Percentiles rank a stretch among this genome's conserved stretches.
Evolutionary conservation across 1,284 basidiomycete genomes (phyloP).

Genomic region (Farysia itapuensis): DNA sequence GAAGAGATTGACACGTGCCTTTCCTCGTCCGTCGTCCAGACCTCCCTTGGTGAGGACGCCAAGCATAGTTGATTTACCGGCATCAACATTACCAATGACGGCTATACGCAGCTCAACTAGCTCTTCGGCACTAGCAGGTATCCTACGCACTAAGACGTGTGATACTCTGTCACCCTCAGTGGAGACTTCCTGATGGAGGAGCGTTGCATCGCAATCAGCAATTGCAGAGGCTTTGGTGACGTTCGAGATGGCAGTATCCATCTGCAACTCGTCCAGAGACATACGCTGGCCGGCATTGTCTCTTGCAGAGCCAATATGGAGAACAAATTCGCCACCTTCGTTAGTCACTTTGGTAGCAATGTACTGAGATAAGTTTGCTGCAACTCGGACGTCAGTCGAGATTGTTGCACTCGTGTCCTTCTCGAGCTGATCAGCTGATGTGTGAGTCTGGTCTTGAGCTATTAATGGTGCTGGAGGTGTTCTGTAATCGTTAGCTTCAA

Average conservation of each 20-base stretch:
- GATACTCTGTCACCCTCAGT: conserved; percentile 16
- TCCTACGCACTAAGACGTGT: conserved; percentile 37
- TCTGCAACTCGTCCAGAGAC: conserved; percentile 25
- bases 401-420: too few relatives aligned
- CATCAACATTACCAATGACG: conserved; percentile 82
- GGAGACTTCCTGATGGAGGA: conserved; percentile 25
- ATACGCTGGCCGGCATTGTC: conserved; percentile 1
- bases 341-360: conserved; percentile 29
- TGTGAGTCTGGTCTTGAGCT: conserved; percentile 1
- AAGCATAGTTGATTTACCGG: conserved; percentile 90
- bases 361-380: conserved; percentile 25
- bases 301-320: conserved; percentile 23
- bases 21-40: conserved; percentile 90
- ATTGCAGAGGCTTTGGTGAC: conserved; percentile 26
- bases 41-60: conserved; percentile 75
- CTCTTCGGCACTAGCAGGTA: conserved; percentile 56
- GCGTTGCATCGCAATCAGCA: conserved; percentile 32
- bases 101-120: conserved; percentile 82
- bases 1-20: conserved; percentile 87
- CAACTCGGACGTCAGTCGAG: too few relatives aligned
- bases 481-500: conserved; percentile 17
- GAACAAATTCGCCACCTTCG: conserved; percentile 41
- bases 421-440: too few relatives aligned
- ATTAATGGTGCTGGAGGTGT: conserved; percentile 1
- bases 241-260: conserved; percentile 30